These are phyloP conservation scores for Phytomonas serpens DNA, from an alignment of 208 protist species.

Conservation along the genomic window DNA sequence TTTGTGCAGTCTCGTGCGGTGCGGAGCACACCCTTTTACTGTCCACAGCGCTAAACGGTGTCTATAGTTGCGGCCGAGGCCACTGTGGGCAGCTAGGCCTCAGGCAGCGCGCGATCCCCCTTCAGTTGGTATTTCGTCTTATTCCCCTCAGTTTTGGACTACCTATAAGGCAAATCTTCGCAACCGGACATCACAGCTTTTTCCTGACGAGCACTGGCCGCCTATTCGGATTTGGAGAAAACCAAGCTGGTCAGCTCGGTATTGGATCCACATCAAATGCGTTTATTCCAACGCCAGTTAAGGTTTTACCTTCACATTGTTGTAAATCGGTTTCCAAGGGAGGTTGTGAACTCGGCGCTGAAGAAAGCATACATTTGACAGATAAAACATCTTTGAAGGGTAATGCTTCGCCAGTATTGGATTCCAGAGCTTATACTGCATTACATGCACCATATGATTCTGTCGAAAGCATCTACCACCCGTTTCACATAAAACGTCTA, in stretches of 20 bases:
- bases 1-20: slow-evolving; percentile 29
- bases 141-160: slow-evolving; percentile 70
- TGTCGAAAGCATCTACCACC: slow-evolving; percentile 52
- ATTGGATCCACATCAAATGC: slow-evolving; percentile 47
- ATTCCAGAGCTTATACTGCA: slow-evolving; percentile 38
- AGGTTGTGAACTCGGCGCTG: background rate
- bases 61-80: slow-evolving; percentile 72
- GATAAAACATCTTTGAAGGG: slow-evolving; percentile 4
- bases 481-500: slow-evolving; percentile 57
- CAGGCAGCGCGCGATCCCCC: slow-evolving; percentile 19
- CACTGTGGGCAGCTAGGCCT: slow-evolving; percentile 58
- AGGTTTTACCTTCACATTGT: background rate
- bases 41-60: slow-evolving; percentile 32
- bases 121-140: slow-evolving; percentile 61
- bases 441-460: slow-evolving; percentile 59
- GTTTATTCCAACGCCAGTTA: slow-evolving; percentile 25
- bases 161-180: slow-evolving; percentile 40
- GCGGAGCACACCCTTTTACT: slow-evolving; percentile 66
- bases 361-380: background rate
- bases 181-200: slow-evolving; percentile 69
- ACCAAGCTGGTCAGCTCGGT: slow-evolving; percentile 71
- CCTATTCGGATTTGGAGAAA: slow-evolving; percentile 76
- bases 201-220: slow-evolving; percentile 63
- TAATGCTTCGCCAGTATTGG: slow-evolving; percentile 16
- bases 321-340: background rate